Conservation (phyloP, 768 basidiomycete species). For the Boletus rubroflammeus region DNA sequence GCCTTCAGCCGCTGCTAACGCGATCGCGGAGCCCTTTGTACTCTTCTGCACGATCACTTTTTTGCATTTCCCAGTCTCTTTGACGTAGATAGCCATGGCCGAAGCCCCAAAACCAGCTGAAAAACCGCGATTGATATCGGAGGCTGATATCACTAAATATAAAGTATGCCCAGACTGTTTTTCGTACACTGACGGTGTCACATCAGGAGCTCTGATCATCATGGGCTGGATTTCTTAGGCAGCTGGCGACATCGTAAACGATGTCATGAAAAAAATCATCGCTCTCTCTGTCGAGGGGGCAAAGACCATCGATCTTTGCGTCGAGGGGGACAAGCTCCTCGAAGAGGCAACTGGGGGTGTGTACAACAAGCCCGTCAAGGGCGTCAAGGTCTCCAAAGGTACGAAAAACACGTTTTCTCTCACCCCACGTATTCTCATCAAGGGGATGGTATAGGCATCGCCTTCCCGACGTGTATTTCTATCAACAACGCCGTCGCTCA, state of each 20-base stretch:
- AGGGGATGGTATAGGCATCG: conserved; percentile 56
- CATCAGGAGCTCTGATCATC: conserved; percentile 7
- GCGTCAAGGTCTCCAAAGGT: conserved; percentile 87
- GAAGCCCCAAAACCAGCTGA: conserved; percentile 49
- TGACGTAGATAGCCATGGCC: conserved; percentile 44
- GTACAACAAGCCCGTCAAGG: conserved; percentile 89
- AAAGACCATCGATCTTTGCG: conserved; percentile 84
- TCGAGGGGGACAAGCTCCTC: conserved; percentile 91
- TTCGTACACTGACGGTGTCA: conserved; percentile 16
- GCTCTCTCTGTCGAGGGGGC: conserved; percentile 75
- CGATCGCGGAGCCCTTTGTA: conserved; percentile 3
- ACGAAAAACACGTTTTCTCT: conserved; percentile 22
- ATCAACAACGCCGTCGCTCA: conserved; percentile 95
- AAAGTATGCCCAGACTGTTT: conserved; percentile 49
- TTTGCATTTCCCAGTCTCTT: conserved; percentile 2
- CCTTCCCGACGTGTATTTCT: conserved; percentile 91
- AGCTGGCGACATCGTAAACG: conserved; percentile 88
- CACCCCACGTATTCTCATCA: conserved; percentile 5
- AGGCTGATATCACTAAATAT: conserved; percentile 83
- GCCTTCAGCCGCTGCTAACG: conserved; percentile 2
- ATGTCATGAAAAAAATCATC: conserved; percentile 82
- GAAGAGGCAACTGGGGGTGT: conserved; percentile 80
- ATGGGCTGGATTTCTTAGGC: conserved; percentile 43
- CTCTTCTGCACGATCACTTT: conserved; percentile 6
- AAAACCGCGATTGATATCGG: conserved; percentile 53